Percentiles rank a stretch among this genome's conserved stretches.
These are phyloP conservation scores for Brasilioporus rufonigricans DNA, from an alignment of 768 basidiomycete genomes.

Conservation along the genomic window DNA sequence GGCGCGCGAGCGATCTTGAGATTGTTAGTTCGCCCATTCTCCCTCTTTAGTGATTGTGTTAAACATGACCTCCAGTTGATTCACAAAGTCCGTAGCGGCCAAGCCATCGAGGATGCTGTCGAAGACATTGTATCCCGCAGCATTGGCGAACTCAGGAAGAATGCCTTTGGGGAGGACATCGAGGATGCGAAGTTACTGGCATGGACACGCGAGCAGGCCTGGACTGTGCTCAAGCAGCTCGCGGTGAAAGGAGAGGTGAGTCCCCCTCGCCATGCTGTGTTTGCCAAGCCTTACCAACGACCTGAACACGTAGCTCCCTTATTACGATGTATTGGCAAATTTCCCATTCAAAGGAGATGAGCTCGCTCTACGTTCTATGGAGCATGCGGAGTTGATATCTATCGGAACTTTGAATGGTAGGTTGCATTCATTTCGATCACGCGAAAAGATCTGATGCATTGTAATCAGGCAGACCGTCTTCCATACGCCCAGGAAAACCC, in stretches of 20 bases:
- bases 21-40: conserved; percentile 47
- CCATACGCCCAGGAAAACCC: conserved; percentile 87
- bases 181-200: conserved; percentile 81
- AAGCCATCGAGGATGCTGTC: conserved; percentile 73
- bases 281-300: conserved; percentile 10
- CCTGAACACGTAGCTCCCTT: conserved; percentile 54
- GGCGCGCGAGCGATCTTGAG: conserved; percentile 87
- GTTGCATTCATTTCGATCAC: conserved; percentile 1
- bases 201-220: conserved; percentile 88
- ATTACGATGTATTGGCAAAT: conserved; percentile 76
- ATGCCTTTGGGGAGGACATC: conserved; percentile 87
- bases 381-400: conserved; percentile 83
- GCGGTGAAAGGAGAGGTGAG: conserved; percentile 62
- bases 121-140: conserved; percentile 85
- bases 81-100: conserved; percentile 78
- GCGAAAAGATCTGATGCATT: not conserved
- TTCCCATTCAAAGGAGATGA: conserved; percentile 95
- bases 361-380: conserved; percentile 73
- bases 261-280: conserved; percentile 19
- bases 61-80: conserved; percentile 52
- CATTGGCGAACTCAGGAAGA: conserved; percentile 83
- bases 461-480: conserved; percentile 72
- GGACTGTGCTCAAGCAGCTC: conserved; percentile 75
- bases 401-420: conserved; percentile 74
- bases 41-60: not conserved